A percentile compares a stretch with the other conserved stretches of the same genome.
These are phyloP conservation scores for Alnus glutinosa DNA, from an alignment of 306 rosid species.

Conservation along the genomic window DNA sequence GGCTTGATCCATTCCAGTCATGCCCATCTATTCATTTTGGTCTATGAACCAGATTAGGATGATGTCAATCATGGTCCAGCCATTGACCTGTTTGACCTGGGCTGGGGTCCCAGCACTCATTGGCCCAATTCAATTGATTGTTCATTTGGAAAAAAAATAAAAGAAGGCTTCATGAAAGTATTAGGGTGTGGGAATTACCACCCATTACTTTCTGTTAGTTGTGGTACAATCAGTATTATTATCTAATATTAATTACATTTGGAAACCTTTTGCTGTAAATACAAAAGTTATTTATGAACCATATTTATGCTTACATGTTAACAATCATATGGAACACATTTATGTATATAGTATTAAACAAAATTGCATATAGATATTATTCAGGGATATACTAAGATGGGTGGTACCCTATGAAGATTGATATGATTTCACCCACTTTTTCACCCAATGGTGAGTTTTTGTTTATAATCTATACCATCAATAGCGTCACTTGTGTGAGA, in stretches of 20 bases:
- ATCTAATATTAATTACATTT: not conserved
- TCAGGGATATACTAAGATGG: not conserved
- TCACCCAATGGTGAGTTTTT: not conserved
- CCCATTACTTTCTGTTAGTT: not conserved
- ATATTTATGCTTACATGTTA: not conserved
- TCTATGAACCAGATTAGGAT: not conserved
- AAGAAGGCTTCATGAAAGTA: not conserved
- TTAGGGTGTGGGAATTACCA: not conserved
- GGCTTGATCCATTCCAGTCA: not conserved
- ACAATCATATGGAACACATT: not conserved
- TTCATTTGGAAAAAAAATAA: not conserved
- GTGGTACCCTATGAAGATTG: not conserved
- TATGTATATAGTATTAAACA: not conserved
- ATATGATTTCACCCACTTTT: not conserved
- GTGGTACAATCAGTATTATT: not conserved
- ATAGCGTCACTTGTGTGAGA: not conserved
- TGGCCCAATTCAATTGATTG: not conserved
- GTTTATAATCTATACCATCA: not conserved
- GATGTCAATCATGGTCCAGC: not conserved
- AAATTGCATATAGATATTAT: not conserved
- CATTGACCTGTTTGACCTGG: not conserved
- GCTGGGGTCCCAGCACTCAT: not conserved
- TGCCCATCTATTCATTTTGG: not conserved
- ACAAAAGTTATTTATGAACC: not conserved
- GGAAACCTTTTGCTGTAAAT: not conserved